Percentiles rank a stretch among this genome's conserved stretches.
phyloP scores from a whole-genome alignment of 2,329 filamentous ascomycete species.

The Aspergillus udagawae region DNA sequence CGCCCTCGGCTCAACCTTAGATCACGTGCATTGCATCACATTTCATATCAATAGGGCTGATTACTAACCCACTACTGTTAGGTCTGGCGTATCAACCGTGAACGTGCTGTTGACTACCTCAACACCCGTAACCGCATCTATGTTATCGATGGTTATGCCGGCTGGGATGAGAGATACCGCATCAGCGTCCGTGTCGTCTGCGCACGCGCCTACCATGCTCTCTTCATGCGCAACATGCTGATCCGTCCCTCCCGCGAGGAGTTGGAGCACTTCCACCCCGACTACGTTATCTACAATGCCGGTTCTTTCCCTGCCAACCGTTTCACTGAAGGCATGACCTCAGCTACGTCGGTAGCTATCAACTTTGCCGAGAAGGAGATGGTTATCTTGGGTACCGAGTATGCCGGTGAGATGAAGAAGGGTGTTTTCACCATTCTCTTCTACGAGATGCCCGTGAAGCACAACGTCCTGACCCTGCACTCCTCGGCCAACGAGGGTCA shows the following conservation, averaged over 20 bases:
- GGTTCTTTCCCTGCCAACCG: conserved; percentile 98
- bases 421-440: conserved; percentile 98
- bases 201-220: conserved; percentile 96
- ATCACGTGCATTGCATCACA: conserved; percentile 24
- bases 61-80: conserved; percentile 39
- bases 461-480: conserved; percentile 97
- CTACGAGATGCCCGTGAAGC: conserved; percentile 99
- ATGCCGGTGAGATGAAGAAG: conserved; percentile 97
- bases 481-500: conserved; percentile 97
- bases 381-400: conserved; percentile 99
- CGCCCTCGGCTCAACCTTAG: conserved; percentile 6
- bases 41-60: conserved; percentile 8
- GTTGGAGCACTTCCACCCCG: conserved; percentile 94
- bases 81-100: conserved; percentile 99
- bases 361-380: conserved; percentile 99
- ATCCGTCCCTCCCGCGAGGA: conserved; percentile 89
- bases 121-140: conserved; percentile 99
- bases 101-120: conserved; percentile 97
- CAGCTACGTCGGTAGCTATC: conserved; percentile 93
- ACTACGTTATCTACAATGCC: conserved; percentile 99
- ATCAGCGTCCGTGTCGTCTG: conserved; percentile 98
- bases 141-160: conserved; percentile 93
- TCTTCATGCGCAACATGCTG: conserved; percentile 99
- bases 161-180: conserved; percentile 97
- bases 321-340: conserved; percentile 98